phyloP scores from a whole-genome alignment of 371 early-diverging fungal species.

The Umbelopsis sp. region DNA sequence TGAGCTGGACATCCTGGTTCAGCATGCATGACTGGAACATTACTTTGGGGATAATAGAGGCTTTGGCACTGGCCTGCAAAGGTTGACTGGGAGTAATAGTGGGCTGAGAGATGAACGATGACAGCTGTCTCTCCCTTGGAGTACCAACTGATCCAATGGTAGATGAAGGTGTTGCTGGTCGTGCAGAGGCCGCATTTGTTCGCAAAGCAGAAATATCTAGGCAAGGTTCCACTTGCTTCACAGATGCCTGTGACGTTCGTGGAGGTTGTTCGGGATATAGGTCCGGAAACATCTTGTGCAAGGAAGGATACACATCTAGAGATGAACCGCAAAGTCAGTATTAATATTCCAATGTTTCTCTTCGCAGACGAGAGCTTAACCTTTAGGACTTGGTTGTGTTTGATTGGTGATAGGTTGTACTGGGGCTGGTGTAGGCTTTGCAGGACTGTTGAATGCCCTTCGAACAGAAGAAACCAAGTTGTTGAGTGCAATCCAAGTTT shows the following conservation, averaged over 20 bases:
- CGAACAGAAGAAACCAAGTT: not conserved
- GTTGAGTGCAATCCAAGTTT: not conserved
- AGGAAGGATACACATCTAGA: conserved; percentile 3
- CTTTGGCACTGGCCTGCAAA: not conserved
- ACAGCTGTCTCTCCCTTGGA: not conserved
- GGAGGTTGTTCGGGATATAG: conserved; percentile 12
- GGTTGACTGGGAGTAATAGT: not conserved
- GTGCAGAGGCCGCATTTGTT: not conserved
- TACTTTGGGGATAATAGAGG: not conserved
- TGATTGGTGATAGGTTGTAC: not conserved
- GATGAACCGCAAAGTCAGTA: not conserved
- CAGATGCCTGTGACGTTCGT: not conserved
- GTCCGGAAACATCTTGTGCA: conserved; percentile 10
- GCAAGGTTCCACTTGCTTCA: conserved; percentile 14
- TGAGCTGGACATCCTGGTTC: conserved; percentile 6
- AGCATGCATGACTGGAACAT: conserved; percentile 15
- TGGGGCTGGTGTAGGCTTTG: not conserved
- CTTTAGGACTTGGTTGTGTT: not conserved
- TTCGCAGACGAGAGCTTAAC: not conserved
- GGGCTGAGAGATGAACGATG: not conserved
- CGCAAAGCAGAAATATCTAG: conserved; percentile 2
- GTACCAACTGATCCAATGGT: not conserved
- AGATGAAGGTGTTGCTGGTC: not conserved
- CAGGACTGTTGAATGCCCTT: not conserved
- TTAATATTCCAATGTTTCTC: not conserved